Conservation (phyloP, 768 basidiomycete genomes). For the Baorangia bicolor region DNA sequence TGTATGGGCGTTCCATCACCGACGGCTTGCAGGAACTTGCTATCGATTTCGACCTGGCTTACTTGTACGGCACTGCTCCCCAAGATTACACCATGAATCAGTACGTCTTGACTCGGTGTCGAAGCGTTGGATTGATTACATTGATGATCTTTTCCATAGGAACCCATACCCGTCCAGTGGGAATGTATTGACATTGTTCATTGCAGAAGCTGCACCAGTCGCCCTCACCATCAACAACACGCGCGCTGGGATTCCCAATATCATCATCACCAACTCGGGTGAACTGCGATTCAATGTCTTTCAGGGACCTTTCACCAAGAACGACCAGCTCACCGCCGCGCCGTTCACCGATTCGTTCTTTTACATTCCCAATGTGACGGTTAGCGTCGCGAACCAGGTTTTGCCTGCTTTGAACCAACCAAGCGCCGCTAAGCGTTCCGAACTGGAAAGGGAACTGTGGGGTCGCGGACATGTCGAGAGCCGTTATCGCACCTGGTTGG, state of each 20-base stretch:
- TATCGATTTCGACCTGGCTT: slow-evolving; percentile 57
- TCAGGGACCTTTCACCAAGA: slow-evolving; percentile 69
- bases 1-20: slow-evolving; percentile 51
- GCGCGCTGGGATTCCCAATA: slow-evolving; percentile 54
- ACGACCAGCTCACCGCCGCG: slow-evolving; percentile 75
- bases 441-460: slow-evolving; percentile 27
- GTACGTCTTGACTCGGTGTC: slow-evolving; percentile 33
- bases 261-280: slow-evolving; percentile 66
- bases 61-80: slow-evolving; percentile 69
- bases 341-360: slow-evolving; percentile 68
- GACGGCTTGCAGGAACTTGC: slow-evolving; percentile 53
- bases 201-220: slow-evolving; percentile 51
- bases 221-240: slow-evolving; percentile 63
- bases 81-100: slow-evolving; percentile 68
- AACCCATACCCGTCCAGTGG: slow-evolving; percentile 60
- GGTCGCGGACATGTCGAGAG: slow-evolving; percentile 49
- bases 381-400: slow-evolving; percentile 51
- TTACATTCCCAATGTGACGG: slow-evolving; percentile 55
- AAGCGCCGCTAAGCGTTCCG: slow-evolving; percentile 23
- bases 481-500: slow-evolving; percentile 56
- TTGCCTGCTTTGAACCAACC: slow-evolving; percentile 51
- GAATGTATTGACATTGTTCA: slow-evolving; percentile 60
- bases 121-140: not conserved
- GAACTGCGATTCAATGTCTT: slow-evolving; percentile 67
- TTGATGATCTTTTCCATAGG: slow-evolving; percentile 30